Percentiles rank a stretch among this genome's conserved stretches.
Conservation (phyloP, 2,329 filamentous ascomycete species). For the Pseudocercospora musae region DNA sequence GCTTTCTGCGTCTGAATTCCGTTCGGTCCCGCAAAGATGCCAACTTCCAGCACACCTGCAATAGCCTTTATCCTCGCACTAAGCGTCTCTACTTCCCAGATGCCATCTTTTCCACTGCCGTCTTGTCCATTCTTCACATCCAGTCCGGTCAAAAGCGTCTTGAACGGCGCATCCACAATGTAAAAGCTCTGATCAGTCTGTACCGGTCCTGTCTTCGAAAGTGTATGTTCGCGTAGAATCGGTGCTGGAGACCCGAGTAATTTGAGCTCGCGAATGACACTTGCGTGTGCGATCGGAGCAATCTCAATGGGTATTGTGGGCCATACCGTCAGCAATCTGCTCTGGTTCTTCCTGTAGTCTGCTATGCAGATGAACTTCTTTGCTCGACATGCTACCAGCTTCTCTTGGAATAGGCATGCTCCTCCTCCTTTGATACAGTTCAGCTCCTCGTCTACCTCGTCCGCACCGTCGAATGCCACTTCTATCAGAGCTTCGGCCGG, state of each 20-base stretch:
- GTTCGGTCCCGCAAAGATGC: slow-evolving; percentile 80
- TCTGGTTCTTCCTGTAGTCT: slow-evolving; percentile 89
- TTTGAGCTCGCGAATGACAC: slow-evolving; percentile 69
- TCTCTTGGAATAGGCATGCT: slow-evolving; percentile 97
- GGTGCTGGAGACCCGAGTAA: slow-evolving; percentile 71
- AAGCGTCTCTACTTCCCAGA: slow-evolving; percentile 77
- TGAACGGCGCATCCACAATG: slow-evolving; percentile 89
- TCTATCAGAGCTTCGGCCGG: slow-evolving; percentile 66
- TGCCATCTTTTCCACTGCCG: slow-evolving; percentile 53
- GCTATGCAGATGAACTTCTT: slow-evolving; percentile 35
- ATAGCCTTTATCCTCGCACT: slow-evolving; percentile 73
- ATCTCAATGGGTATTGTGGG: slow-evolving; percentile 89
- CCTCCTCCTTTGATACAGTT: slow-evolving; percentile 98
- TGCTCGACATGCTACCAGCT: slow-evolving; percentile 52
- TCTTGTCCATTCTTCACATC: slow-evolving; percentile 45
- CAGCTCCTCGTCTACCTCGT: slow-evolving; percentile 90
- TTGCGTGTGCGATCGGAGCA: slow-evolving; percentile 74
- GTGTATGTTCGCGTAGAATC: slow-evolving; percentile 66
- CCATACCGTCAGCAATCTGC: slow-evolving; percentile 72
- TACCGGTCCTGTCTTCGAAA: slow-evolving; percentile 77
- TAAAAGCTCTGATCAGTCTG: slow-evolving; percentile 83
- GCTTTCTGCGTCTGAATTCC: slow-evolving; percentile 64
- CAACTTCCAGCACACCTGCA: slow-evolving; percentile 85
- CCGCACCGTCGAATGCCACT: slow-evolving; percentile 92
- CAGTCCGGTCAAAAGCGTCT: slow-evolving; percentile 62